A percentile compares a stretch with the other conserved stretches of the same genome.
phyloP scores from a whole-genome alignment of 2,329 filamentous ascomycete species.

The Penicillium sp. region DNA sequence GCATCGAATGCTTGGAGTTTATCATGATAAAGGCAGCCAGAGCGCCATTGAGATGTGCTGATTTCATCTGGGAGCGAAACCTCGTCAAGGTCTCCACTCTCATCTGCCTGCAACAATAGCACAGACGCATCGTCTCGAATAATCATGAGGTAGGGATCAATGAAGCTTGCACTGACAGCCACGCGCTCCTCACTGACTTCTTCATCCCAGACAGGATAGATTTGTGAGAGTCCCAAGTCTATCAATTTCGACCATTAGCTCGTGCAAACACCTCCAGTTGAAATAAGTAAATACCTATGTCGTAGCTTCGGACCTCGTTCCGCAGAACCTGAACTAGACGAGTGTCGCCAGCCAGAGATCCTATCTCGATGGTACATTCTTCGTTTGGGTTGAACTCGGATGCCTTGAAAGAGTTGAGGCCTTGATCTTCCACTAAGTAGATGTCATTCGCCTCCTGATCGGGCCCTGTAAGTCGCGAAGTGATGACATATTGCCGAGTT shows the following conservation, averaged over 20 bases:
- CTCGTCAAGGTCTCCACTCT: conserved; percentile 82
- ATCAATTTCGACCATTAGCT: conserved; percentile 6
- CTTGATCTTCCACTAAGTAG: conserved; percentile 71
- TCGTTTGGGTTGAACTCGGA: conserved; percentile 92
- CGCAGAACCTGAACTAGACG: conserved; percentile 85
- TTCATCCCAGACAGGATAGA: conserved; percentile 89
- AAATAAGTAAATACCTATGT: conserved; percentile 63
- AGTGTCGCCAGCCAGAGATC: conserved; percentile 75
- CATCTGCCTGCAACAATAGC: conserved; percentile 76
- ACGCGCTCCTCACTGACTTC: conserved; percentile 75
- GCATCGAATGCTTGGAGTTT: conserved; percentile 56
- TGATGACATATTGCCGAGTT: conserved; percentile 75
- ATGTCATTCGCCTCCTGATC: conserved; percentile 77
- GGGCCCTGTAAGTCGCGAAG: conserved; percentile 66
- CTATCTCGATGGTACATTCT: conserved; percentile 82
- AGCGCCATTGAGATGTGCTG: conserved; percentile 71
- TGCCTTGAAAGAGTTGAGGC: conserved; percentile 72
- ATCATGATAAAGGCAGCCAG: conserved; percentile 81
- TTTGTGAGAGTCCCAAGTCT: conserved; percentile 87
- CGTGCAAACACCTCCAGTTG: background rate
- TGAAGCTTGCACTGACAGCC: conserved; percentile 78
- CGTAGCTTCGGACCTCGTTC: conserved; percentile 86
- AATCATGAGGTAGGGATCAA: conserved; percentile 81
- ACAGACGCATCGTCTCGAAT: conserved; percentile 81
- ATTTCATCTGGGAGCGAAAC: conserved; percentile 64